Evolutionary conservation across 805 yeast species (phyloP).

Genomic region (Kodamaea laetipori): DNA sequence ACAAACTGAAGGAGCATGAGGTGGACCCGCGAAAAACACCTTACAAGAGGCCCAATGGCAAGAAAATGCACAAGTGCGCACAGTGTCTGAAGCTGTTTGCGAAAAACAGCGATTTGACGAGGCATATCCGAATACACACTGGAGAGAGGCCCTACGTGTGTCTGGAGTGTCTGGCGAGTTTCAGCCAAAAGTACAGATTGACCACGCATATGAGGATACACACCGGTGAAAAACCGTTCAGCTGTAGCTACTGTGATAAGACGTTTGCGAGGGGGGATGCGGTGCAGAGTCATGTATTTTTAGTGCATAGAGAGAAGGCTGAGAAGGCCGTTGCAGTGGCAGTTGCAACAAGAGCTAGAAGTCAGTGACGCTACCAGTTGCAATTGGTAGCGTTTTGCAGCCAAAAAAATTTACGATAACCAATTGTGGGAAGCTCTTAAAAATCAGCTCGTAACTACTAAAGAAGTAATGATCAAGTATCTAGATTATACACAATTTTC

Average conservation of each 20-base stretch:
- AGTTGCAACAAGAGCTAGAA: not conserved
- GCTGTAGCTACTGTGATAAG: slow-evolving; percentile 60
- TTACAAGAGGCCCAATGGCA: slow-evolving; percentile 23
- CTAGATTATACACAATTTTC: too few species aligned
- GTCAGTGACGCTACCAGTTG: too few species aligned
- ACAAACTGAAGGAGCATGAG: slow-evolving; percentile 12
- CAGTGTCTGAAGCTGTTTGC: slow-evolving; percentile 27
- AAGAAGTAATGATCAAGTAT: too few species aligned
- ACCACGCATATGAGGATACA: slow-evolving; percentile 27
- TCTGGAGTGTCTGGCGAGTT: slow-evolving; percentile 13
- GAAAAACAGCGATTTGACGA: slow-evolving; percentile 16
- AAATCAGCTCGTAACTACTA: not conserved
- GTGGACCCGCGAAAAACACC: slow-evolving; percentile 20
- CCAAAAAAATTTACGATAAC: too few species aligned
- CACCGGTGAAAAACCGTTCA: slow-evolving; percentile 86
- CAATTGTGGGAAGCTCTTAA: too few species aligned
- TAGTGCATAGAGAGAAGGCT: slow-evolving; percentile 20
- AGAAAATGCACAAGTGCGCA: slow-evolving; percentile 24
- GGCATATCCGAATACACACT: slow-evolving; percentile 14
- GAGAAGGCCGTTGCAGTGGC: slow-evolving; percentile 13
- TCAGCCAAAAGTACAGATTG: slow-evolving; percentile 15
- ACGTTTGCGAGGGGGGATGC: slow-evolving; percentile 28
- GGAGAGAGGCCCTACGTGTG: slow-evolving; percentile 14
- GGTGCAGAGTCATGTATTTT: slow-evolving; percentile 24
- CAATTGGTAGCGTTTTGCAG: too few species aligned